Base-by-base conservation (phyloP, 768 basidiomycete species). In the Kwoniella heveanensis region DNA sequence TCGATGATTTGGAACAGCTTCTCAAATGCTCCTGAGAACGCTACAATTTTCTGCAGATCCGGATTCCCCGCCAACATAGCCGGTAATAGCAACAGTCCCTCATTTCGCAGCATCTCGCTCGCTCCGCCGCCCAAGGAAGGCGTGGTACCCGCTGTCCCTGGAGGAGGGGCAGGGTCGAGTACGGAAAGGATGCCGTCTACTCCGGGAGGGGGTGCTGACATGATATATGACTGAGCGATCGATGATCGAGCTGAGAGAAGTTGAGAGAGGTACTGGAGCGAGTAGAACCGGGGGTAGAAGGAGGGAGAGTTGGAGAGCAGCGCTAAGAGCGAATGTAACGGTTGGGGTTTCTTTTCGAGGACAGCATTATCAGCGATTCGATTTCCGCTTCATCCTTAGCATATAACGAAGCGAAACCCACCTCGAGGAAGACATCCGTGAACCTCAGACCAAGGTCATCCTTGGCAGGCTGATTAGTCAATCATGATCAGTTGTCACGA, bases 21-120 rank as follows among this genome's bases (percentile, higher is more conserved):
- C 82, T 99, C 96, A 73, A 99, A 98, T 1, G 90, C 91, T 21
- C 96, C 93, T 70, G 93, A 92, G 71, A 99, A 99, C 0, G 94
- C 92, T 49, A 98, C 86, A 29, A 97, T 87, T 80, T 97, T 98
- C 76, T 97, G 95, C 36, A 99, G 90, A 77, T 97, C 92, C 30
- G 90, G 86, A 70, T 90, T 97, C 70, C 93, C 89, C 0, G 87
- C 86, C 37, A 90, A 86, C 15, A 99, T 83, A 5, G 87, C 83
- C 65, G 94, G 90, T 32, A 93, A 84, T 81, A 94, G 86, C 17
- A 87, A 83, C 39, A 96, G 86, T 24, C 87, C 88, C 85, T 97
- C 91, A 81, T 70, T 79, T 22, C 76, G 57, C 26, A 80, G 50
- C 77, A 78, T 80, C 55, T 80, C 79, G 12, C 67, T 60, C 1